Evolutionary conservation across 352 stramenopile species (phyloP).

Genomic region (Phytophthora melonis): DNA sequence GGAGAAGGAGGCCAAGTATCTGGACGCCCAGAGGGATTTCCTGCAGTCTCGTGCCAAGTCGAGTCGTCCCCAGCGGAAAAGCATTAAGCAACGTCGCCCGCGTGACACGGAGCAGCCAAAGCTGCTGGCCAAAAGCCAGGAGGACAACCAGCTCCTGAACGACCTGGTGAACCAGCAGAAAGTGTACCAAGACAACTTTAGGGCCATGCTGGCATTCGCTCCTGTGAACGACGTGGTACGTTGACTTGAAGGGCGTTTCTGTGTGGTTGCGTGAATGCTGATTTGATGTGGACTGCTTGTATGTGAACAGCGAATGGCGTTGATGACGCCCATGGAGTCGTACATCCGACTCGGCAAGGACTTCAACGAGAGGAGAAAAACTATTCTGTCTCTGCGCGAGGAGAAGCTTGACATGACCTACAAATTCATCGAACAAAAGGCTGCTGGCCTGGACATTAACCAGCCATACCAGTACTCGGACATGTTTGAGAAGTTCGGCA

Average conservation of each 20-base stretch:
- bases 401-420: slow-evolving; percentile 85
- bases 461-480: slow-evolving; percentile 80
- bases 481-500: slow-evolving; percentile 86
- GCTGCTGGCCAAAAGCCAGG: slow-evolving; percentile 49
- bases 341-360: slow-evolving; percentile 74
- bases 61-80: slow-evolving; percentile 46
- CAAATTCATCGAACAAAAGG: slow-evolving; percentile 84
- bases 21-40: slow-evolving; percentile 75
- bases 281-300: not conserved
- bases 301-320: slow-evolving; percentile 56
- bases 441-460: slow-evolving; percentile 58
- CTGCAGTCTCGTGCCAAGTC: slow-evolving; percentile 63
- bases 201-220: slow-evolving; percentile 81
- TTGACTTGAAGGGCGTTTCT: not conserved
- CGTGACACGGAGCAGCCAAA: slow-evolving; percentile 49
- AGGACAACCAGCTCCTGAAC: slow-evolving; percentile 62
- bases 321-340: slow-evolving; percentile 86
- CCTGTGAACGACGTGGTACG: slow-evolving; percentile 76
- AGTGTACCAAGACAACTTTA: slow-evolving; percentile 81
- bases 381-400: slow-evolving; percentile 66
- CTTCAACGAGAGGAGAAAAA: slow-evolving; percentile 70
- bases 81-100: slow-evolving; percentile 64
- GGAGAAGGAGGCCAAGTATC: slow-evolving; percentile 75
- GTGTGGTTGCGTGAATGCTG: not conserved
- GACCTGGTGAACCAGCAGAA: slow-evolving; percentile 74